Base-by-base conservation (phyloP, 2,329 filamentous ascomycete species). In the Aspergillus novoparasiticus region DNA sequence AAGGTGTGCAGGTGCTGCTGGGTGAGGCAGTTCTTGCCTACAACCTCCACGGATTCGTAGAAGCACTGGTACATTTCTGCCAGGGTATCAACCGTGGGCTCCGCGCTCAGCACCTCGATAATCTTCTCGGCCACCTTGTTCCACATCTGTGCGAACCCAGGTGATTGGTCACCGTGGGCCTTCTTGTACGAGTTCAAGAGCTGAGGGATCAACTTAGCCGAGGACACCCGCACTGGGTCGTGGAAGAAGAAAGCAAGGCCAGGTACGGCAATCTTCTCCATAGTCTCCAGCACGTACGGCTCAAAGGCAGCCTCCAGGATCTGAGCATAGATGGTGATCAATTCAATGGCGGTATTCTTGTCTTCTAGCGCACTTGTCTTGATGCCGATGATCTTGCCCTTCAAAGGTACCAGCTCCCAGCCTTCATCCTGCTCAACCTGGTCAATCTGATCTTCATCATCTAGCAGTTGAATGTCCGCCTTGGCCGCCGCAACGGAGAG, bases 51-150 rank as follows among this genome's bases (percentile, higher is more conserved):
- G 30, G 93, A 97, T 78, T 99, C 95, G 78, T 99, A 99, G 83
- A 99, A 99, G 83, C 95, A 99, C 79, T 98, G 94, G 80, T 97
- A 99, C 93, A 99, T 97, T 80, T 98, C 95, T 1, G 95, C 94
- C 54, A 99, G 86, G 0, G 95, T 97, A 72, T 99, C 95, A 63
- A 99, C 94, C 1, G 94, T 93, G 23, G 95, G 94, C 81, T 99
- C 95, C 0, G 94, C 94, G 65, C 90, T 92, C 45, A 99, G 85
- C 1, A 97, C 94, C 78, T 98, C 95, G 12, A 99, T 87, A 41
- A 98, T 86, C 81, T 97, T 97, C 72, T 92, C 91, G 11, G 95
- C 89, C 4, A 94, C 96, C 60, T 86, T 89, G 65, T 85, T 86
- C 95, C 95, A 99, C 56, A 99, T 86, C 50, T 87, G 86, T n/a